Base-by-base conservation (phyloP, 495 filamentous ascomycete genomes). In the Amniculicola lignicola region DNA sequence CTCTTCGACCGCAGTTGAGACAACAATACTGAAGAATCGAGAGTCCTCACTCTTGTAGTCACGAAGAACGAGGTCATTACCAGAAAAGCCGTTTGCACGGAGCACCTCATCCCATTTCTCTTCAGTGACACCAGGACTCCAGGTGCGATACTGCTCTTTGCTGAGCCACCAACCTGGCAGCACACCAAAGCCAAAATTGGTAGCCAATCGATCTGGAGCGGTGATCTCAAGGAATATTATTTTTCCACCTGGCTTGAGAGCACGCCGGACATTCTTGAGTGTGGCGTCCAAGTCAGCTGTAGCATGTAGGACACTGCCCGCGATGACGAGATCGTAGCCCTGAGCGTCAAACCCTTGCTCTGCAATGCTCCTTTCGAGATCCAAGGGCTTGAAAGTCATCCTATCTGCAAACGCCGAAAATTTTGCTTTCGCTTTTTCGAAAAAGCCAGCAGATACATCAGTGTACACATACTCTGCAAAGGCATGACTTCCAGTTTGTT, bases 381-480 rank as follows among this genome's bases (percentile, higher is more conserved):
- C 48, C 1, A 62, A 22, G n/a, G 18, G 25, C n/a, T 51, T 56
- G 54, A 55, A 65, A 16, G 15, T 27, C 41, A 62, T 53, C 9
- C 37, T 12, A 15, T 31, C 47, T 5, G 15, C 6, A 2, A 28
- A 23, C 5, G 35, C 19, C 2, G 11, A 14, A 39, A 65, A 65
- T 12, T 37, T 41, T 1, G 43, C 44, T 25, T 33, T 27, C 18
- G 63, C 63, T 15, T 31, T 43, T 22, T 55, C 59, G 24, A 65
- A 59, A 44, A 65, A 65, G 11, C 16, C 47, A 18, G 53, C 3
- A 3, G 63, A 65, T 19, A 65, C 49, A 45, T 65, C 63, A 16
- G 63, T 65, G 54, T 47, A 65, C 9, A 14, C 35, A 45, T 55
- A 65, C 16, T 4, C 16, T 18, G 10, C n/a, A n/a, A n/a, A n/a